Percentiles rank a stretch among this genome's conserved stretches.
Conservation (phyloP, 1,284 basidiomycete species). For the Heterobasidion annosum region DNA sequence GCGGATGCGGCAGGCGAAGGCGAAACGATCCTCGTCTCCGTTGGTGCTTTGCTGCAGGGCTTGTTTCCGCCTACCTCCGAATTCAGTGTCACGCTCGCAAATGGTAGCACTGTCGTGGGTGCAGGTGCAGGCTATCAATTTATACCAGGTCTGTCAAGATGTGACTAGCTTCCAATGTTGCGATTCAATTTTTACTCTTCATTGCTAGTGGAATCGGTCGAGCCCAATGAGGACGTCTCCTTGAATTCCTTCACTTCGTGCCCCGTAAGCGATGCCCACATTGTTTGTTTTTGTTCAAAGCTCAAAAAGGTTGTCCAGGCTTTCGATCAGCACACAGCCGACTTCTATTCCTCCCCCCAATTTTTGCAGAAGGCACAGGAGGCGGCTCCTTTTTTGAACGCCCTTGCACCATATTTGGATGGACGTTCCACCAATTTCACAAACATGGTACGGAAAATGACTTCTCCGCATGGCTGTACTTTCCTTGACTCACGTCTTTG, state of each 20-base stretch:
- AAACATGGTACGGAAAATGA: slow-evolving; percentile 25
- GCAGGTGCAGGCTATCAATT: slow-evolving; percentile 30
- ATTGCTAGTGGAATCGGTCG: slow-evolving; percentile 24
- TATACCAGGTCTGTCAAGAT: slow-evolving; percentile 12
- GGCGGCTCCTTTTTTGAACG: slow-evolving; percentile 30
- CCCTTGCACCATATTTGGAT: slow-evolving; percentile 28
- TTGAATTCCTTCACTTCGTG: slow-evolving; percentile 35
- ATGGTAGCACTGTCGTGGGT: slow-evolving; percentile 28
- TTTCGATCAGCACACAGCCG: slow-evolving; percentile 14
- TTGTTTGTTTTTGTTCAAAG: background rate
- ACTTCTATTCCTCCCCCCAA: slow-evolving; percentile 18
- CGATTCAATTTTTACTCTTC: background rate
- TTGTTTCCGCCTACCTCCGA: slow-evolving; percentile 22
- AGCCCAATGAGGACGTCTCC: slow-evolving; percentile 28
- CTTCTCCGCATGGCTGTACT: background rate
- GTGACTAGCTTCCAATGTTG: background rate
- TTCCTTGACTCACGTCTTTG: background rate
- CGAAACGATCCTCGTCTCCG: slow-evolving; percentile 26
- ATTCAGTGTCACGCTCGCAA: slow-evolving; percentile 27
- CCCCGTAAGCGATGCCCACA: slow-evolving; percentile 14
- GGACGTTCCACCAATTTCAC: slow-evolving; percentile 28
- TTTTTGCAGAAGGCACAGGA: slow-evolving; percentile 25
- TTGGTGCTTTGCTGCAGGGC: slow-evolving; percentile 20
- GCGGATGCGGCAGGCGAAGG: slow-evolving; percentile 23
- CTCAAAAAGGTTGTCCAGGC: slow-evolving; percentile 7